Evolutionary conservation across 1,284 basidiomycete species (phyloP).

Genomic region (Golubevia pallescens): DNA sequence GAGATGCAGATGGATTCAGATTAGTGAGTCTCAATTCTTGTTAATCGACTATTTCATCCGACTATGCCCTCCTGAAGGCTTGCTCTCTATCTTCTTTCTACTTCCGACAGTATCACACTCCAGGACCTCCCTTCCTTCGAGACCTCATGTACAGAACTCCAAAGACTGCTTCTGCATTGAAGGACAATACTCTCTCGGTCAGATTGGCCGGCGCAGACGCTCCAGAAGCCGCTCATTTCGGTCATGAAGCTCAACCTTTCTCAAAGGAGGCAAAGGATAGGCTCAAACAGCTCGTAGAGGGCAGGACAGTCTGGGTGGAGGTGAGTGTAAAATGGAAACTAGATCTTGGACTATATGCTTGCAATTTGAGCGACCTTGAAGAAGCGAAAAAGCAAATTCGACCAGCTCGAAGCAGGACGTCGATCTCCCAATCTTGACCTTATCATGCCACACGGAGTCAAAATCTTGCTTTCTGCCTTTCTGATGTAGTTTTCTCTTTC

Average conservation of each 20-base stretch:
- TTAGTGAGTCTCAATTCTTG: conserved; percentile 10
- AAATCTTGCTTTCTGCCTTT: not conserved
- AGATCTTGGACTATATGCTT: too few species aligned
- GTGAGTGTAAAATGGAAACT: conserved; percentile 1
- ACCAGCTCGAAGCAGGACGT: too few species aligned
- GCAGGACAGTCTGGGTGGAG: conserved; percentile 23
- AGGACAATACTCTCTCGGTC: conserved; percentile 45
- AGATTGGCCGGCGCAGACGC: conserved; percentile 59
- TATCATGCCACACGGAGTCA: too few species aligned
- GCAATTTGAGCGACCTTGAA: too few species aligned
- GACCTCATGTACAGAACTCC: conserved; percentile 24
- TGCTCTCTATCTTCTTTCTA: not conserved
- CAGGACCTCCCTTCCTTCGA: conserved; percentile 38
- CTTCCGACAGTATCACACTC: conserved; percentile 40
- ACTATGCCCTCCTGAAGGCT: too few species aligned
- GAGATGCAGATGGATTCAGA: conserved; percentile 61
- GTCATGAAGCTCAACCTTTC: conserved; percentile 55
- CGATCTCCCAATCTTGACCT: too few species aligned
- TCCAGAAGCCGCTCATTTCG: conserved; percentile 58
- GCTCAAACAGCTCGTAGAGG: conserved; percentile 28
- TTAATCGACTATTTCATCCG: too few species aligned
- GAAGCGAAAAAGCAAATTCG: too few species aligned
- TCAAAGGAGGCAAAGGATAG: conserved; percentile 52
- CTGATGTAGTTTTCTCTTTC: not conserved
- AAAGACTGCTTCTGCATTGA: conserved; percentile 10